Percentiles rank a stretch among this genome's conserved stretches.
These are phyloP conservation scores for Candida namnaoensis DNA, from an alignment of 805 yeast genomes.

Conservation along the genomic window DNA sequence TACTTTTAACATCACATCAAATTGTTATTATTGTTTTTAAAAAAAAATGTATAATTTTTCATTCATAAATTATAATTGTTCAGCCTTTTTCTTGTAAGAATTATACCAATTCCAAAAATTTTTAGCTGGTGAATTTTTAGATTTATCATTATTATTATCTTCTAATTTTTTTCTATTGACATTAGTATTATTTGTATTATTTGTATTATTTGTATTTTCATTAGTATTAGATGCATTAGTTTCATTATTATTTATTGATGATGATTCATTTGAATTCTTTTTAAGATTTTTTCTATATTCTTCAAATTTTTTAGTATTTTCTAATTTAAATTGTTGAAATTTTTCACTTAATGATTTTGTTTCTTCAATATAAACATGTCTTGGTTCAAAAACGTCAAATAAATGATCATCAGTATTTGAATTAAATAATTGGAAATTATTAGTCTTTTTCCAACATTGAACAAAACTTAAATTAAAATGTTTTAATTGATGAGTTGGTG, in stretches of 20 bases:
- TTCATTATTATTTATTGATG: background rate
- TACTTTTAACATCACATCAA: no score
- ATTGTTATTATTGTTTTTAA: no score
- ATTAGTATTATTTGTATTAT: background rate
- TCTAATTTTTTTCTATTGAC: no score
- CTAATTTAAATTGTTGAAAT: slow-evolving; percentile 21
- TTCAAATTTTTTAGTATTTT: slow-evolving; percentile 17
- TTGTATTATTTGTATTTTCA: background rate
- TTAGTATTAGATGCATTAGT: slow-evolving; percentile 2
- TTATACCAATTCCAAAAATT: slow-evolving; percentile 17
- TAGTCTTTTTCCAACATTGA: slow-evolving; percentile 43
- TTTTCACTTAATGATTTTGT: slow-evolving; percentile 13
- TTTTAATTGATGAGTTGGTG: slow-evolving; percentile 19
- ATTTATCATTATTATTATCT: background rate
- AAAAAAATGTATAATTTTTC: no score
- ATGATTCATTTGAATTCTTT: slow-evolving; percentile 1
- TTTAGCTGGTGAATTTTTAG: slow-evolving; percentile 3
- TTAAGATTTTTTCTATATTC: slow-evolving; percentile 8
- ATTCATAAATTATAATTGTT: no score
- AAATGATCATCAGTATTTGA: slow-evolving; percentile 57
- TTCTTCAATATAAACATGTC: slow-evolving; percentile 22
- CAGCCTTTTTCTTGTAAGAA: background rate
- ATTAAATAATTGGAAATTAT: slow-evolving; percentile 47
- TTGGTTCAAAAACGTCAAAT: slow-evolving; percentile 52
- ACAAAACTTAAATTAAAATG: slow-evolving; percentile 39